Evolutionary conservation across 345 rosid genomes (phyloP), one percentile per base, ranked within the genome.

Genomic region (Kandelia obovata): DNA sequence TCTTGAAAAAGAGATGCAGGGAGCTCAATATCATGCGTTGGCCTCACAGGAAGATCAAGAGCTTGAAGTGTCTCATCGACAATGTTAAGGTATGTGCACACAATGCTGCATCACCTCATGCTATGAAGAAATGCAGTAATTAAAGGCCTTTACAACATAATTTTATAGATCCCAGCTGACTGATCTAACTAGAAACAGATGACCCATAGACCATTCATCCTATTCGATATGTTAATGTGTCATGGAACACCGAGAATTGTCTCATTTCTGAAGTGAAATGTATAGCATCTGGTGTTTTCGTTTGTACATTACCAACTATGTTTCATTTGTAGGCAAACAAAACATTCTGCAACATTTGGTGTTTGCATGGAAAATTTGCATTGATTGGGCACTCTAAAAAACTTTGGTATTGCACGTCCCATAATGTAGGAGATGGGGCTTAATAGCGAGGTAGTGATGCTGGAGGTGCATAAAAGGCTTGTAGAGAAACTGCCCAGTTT

Each of bases 1-100:
- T 85, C 6, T 58, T 92, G 80, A 92, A 92, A 78, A 89, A 83
- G 59, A 82, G 96, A 55, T 92, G 96, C 78, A 80, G 97, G 35
- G 93, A 92, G 65, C 82, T 89, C 1, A 86, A 83, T n/a, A 79
- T 92, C 11, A 80, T 79, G 76, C 64, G 97, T 55, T 92, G 96
- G 93, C 97, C 97, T 34, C 93, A 58, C 5, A 69, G 66, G 49
- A 43, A 43, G 49, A 86, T 91, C 69, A 87, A 81, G 83, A 87
- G 93, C 79, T 80, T 92, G 46, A 79, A 81, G n/a, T 74, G 85
- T 23, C 91, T 91, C 20, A 89, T 86, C 1, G 35, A 72, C n/a
- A 92, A 86, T 70, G 91, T 87, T 51, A 80, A 84, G 94, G 96
- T 88, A 66, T 4, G 4, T 46, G 19, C 27, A 26, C 23, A 23